Evolutionary conservation across 352 stramenopile species (phyloP), one percentile per base, ranked within the genome.

Genomic region (Phytophthora pistaciae): DNA sequence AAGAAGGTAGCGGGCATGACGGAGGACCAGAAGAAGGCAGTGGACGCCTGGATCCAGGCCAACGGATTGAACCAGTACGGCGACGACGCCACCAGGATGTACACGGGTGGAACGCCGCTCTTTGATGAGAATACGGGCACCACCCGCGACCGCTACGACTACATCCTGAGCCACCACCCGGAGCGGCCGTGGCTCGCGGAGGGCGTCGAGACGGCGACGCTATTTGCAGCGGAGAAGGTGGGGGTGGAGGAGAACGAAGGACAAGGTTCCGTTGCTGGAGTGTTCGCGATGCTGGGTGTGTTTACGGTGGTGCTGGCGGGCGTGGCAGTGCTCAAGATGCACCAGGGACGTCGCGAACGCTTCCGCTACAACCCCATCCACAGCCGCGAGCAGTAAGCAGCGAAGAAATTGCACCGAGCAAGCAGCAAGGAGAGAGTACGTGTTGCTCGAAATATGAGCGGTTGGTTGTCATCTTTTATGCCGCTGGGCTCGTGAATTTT

Each of bases 101-200:
- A 96, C 75, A 79, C 76, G 2, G 90, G 88, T 5, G 90, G 90
- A 33, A 94, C 88, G n/a, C 90, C 90, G 59, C 69, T 96, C 18
- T 95, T 94, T 60, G 66, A 94, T 57, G 87, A 95, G 73, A 74
- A 33, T n/a, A 93, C 83, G 21, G 90, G 88, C 52, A 59, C 64
- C 33, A 70, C 40, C 21, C 80, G 61, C 5, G 84, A 94, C 66
- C 75, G 76, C 42, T 93, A 85, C 66, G 74, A 74, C 56, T 96
- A 95, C 82, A 94, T 96, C 48, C 44, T 84, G 50, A 71, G 59
- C 40, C 64, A 68, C 8, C 85, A 94, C 65, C 79, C 80, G 1
- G 74, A 90, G 7, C 78, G 75, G 0, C 90, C 90, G 55, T 96
- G 90, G 90, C 68, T 78, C 40, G 56, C 57, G 16, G 58, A 71